Conservation (phyloP, 768 basidiomycete species). For the Tulasnella sp. region DNA sequence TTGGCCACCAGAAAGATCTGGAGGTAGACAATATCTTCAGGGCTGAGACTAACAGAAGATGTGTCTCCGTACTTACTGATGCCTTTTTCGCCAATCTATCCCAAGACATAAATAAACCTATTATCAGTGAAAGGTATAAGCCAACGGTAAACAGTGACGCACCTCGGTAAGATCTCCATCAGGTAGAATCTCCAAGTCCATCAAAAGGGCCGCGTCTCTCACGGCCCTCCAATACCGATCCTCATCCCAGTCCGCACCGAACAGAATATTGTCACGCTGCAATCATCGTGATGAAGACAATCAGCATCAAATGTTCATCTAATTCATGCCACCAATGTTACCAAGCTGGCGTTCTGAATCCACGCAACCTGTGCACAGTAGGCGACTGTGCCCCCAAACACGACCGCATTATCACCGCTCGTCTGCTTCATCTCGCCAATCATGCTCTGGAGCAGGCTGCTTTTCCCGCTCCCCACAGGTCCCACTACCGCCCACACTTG, state of each 20-base stretch:
- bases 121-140: not conserved
- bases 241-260: conserved; percentile 54
- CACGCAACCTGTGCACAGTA: conserved; percentile 68
- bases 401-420: conserved; percentile 34
- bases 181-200: conserved; percentile 54
- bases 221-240: conserved; percentile 57
- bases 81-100: conserved; percentile 65
- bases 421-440: conserved; percentile 57
- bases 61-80: conserved; percentile 36
- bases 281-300: not conserved
- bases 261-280: conserved; percentile 55
- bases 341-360: conserved; percentile 61
- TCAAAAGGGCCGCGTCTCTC: conserved; percentile 44
- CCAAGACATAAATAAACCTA: too few species aligned
- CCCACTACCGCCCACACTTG: conserved; percentile 49
- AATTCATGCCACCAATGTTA: conserved; percentile 29
- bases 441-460: conserved; percentile 29
- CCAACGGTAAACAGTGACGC: conserved; percentile 10
- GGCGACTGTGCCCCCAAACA: conserved; percentile 51
- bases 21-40: conserved; percentile 16
- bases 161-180: conserved; percentile 68
- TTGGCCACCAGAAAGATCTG: conserved; percentile 45
- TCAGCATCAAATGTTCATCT: conserved; percentile 38
- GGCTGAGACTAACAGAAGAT: not conserved
- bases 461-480: conserved; percentile 55